Base-by-base conservation (phyloP, 768 basidiomycete species). In the Paxillus rubicundulus region DNA sequence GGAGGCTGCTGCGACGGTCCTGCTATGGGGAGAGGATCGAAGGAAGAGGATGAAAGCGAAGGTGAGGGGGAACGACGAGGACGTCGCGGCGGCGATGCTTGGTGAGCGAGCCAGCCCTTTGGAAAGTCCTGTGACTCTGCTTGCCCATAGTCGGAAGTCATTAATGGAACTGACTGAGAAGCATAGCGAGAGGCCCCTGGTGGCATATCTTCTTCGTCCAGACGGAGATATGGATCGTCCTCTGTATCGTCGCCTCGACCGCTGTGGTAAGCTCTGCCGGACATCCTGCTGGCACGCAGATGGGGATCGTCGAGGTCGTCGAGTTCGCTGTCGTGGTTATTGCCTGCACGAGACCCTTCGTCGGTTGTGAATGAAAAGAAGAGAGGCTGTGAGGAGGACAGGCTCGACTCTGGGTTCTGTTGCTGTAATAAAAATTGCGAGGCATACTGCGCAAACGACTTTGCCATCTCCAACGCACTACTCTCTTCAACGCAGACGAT, bases 311-410 rank as follows among this genome's bases (percentile, higher is more conserved):
- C 86, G 24, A 79, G 64, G 73, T 90, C 88, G 66, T 88, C 86
- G 40, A 87, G 71, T 63, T 85, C 81, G 34, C 69, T 68, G 53
- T 77, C 72, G 57, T 73, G 67, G 55, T 73, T 68, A 63, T 75
- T 70, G 54, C 77, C 81, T 59, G 73, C 71, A 66, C 79, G 78
- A 53, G 76, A 71, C 49, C 78, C 86, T 49, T 84, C 78, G 72
- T 89, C 87, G 56, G 88, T 89, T 41, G 85, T 85, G 70, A 92
- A 91, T 17, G 89, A 92, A 77, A 88, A 92, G 77, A 92, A 92
- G 69, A 92, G 81, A 49, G 90, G 89, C 70, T 89, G 88, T 34
- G 74, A 76, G 36, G 83, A 84, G 18, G 82, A 79, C 37, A 80
- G 78, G 61, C 80, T 71, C 59, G 78, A 80, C 34, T 80, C 74